These are phyloP conservation scores for Lentinula raphanica DNA, from an alignment of 768 basidiomycete genomes.

Conservation along the genomic window DNA sequence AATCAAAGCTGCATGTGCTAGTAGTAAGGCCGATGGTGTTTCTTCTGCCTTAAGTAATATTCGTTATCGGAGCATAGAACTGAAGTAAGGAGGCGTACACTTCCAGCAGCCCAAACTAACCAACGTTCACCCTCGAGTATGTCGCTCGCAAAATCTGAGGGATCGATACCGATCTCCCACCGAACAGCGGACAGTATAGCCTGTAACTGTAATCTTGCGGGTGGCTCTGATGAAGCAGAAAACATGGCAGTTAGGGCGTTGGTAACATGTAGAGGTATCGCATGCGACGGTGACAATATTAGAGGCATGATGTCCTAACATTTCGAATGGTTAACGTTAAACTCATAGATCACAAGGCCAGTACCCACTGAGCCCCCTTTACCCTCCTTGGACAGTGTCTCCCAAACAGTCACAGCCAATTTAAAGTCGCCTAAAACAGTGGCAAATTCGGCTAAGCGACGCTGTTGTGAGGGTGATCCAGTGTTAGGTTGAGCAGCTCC, in stretches of 20 bases:
- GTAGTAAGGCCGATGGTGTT: constrained; percentile 69
- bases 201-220: constrained; percentile 62
- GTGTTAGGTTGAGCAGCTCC: constrained; percentile 10
- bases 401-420: constrained; percentile 80
- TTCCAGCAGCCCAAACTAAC: constrained; percentile 81
- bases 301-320: constrained; percentile 78
- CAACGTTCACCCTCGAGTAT: constrained; percentile 74
- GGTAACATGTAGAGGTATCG: constrained; percentile 53
- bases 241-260: constrained; percentile 52
- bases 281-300: constrained; percentile 60
- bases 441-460: constrained; percentile 93
- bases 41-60: constrained; percentile 63
- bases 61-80: not conserved
- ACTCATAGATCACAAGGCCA: not conserved
- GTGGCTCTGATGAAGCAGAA: constrained; percentile 38
- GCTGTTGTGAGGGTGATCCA: constrained; percentile 58
- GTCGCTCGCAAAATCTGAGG: constrained; percentile 51
- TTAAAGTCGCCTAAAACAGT: constrained; percentile 90
- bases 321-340: not conserved
- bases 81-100: constrained; percentile 43
- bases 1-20: constrained; percentile 75
- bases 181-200: constrained; percentile 66
- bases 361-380: constrained; percentile 78
- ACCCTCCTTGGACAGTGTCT: constrained; percentile 77
- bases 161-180: constrained; percentile 67